Percentiles rank a stretch among this genome's conserved stretches.
Evolutionary conservation across 345 rosid genomes (phyloP).

Genomic region (Eucalyptus shirleyi): DNA sequence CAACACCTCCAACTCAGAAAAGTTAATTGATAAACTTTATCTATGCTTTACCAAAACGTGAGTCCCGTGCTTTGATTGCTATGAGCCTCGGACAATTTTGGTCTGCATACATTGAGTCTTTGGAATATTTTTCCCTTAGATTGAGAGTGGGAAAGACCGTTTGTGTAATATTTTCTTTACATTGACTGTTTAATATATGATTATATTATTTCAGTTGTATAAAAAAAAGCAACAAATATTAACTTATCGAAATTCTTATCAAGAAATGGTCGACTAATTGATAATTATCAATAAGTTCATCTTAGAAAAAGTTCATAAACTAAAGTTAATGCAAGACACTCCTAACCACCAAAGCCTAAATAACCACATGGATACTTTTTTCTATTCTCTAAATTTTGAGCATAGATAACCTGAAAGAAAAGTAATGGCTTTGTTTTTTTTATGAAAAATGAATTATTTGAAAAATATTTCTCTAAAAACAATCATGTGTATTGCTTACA

Average conservation of each 20-base stretch:
- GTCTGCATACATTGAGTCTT: not conserved
- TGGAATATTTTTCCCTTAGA: not conserved
- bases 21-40: not conserved
- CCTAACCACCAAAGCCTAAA: not conserved
- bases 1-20: not conserved
- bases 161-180: not conserved
- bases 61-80: not conserved
- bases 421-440: not conserved
- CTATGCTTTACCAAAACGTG: not conserved
- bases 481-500: fast-evolving
- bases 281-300: not conserved
- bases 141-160: not conserved
- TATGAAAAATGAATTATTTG: not conserved
- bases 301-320: not conserved
- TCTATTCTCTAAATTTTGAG: not conserved
- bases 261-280: not conserved
- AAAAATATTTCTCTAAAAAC: too few species aligned
- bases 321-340: not conserved
- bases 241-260: not conserved
- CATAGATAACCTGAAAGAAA: not conserved
- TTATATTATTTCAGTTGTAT: not conserved
- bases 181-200: not conserved
- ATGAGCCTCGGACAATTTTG: not conserved
- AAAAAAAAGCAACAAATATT: not conserved
- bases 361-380: not conserved